Conservation (phyloP, 352 stramenopile genomes). For the Hyaloperonospora brassicae region DNA sequence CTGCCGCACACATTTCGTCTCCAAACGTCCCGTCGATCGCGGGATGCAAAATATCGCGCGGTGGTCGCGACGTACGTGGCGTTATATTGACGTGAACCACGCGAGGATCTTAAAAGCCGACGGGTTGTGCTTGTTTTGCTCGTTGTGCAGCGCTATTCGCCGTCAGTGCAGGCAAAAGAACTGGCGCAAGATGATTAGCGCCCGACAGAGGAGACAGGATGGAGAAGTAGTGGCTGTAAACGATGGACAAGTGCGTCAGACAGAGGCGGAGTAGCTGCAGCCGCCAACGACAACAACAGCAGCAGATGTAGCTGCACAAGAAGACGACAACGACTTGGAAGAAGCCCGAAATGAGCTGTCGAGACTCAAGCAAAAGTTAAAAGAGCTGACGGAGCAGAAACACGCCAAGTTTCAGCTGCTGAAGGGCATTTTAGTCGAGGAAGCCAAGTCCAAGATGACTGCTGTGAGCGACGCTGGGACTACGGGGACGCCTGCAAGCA, state of each 20-base stretch:
- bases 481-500: conserved; percentile 14
- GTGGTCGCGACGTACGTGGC: conserved; percentile 29
- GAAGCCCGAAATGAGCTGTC: conserved; percentile 32
- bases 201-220: conserved; percentile 33
- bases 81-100: not conserved
- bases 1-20: conserved; percentile 55
- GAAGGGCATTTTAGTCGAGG: conserved; percentile 61
- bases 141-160: conserved; percentile 42
- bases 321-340: conserved; percentile 18
- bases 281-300: conserved; percentile 1
- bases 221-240: conserved; percentile 12
- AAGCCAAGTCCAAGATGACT: conserved; percentile 46
- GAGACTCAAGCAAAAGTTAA: conserved; percentile 42
- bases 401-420: conserved; percentile 65
- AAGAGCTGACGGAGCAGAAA: conserved; percentile 53
- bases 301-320: not conserved
- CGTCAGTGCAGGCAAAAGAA: conserved; percentile 69
- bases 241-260: conserved; percentile 7
- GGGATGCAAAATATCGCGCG: conserved; percentile 34
- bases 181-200: conserved; percentile 67
- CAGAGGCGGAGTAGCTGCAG: conserved; percentile 6
- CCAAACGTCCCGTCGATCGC: conserved; percentile 14
- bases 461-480: not conserved
- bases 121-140: conserved; percentile 3
- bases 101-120: no score